A percentile compares a stretch with the other conserved stretches of the same genome.
phyloP scores from a whole-genome alignment of 768 basidiomycete species.

The Boletus insuetus region DNA sequence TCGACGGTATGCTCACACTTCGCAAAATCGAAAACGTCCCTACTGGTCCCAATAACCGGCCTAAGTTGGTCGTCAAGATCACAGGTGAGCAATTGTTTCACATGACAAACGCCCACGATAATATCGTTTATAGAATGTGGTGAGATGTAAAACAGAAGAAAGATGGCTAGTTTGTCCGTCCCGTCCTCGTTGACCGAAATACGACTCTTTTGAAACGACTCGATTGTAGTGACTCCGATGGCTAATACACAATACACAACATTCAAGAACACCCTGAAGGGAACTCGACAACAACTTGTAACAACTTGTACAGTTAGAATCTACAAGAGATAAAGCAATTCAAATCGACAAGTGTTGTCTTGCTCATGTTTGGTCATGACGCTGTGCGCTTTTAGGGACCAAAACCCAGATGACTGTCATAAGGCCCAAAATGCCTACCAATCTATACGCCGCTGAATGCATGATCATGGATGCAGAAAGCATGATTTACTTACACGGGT shows the following conservation, averaged over 20 bases:
- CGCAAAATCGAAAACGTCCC: conserved; percentile 96
- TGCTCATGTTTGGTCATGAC: neutral
- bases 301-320: neutral
- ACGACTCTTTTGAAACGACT: neutral
- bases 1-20: conserved; percentile 92
- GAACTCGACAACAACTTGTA: neutral
- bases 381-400: conserved; percentile 29
- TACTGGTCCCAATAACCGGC: conserved; percentile 86
- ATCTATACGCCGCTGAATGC: neutral
- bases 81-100: conserved; percentile 51
- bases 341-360: neutral
- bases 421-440: conserved; percentile 38
- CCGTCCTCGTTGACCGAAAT: neutral
- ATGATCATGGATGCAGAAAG: no score
- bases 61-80: conserved; percentile 86
- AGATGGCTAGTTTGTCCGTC: neutral
- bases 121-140: conserved; percentile 45
- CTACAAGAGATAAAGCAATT: neutral
- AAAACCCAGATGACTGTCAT: conserved; percentile 39
- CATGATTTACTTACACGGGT: no score
- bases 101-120: neutral
- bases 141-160: conserved; percentile 45
- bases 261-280: neutral
- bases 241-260: neutral
- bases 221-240: neutral